Evolutionary conservation across 352 stramenopile genomes (phyloP).

Genomic region (Phytophthora nicotianae): DNA sequence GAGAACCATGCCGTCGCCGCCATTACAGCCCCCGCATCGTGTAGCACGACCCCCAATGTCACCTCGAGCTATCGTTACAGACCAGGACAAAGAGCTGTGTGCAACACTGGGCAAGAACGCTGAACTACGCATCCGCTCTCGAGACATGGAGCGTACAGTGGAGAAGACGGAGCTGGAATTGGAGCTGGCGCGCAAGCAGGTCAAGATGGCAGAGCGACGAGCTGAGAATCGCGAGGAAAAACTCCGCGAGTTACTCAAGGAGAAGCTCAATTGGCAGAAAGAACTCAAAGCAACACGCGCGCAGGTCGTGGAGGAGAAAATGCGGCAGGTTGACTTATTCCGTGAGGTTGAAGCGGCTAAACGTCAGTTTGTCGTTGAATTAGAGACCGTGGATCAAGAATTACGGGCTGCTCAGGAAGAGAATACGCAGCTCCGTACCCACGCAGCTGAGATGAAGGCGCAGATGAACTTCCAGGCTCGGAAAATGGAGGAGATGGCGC

Average conservation of each 20-base stretch:
- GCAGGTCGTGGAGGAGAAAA: conserved; percentile 75
- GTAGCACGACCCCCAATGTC: conserved; percentile 20
- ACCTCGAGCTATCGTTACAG: conserved; percentile 30
- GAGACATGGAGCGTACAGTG: conserved; percentile 53
- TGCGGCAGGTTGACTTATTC: conserved; percentile 70
- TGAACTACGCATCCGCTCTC: conserved; percentile 60
- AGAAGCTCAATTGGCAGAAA: conserved; percentile 75
- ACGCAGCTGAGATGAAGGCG: conserved; percentile 46
- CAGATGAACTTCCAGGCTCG: conserved; percentile 51
- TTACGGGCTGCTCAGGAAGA: conserved; percentile 44
- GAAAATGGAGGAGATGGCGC: conserved; percentile 53
- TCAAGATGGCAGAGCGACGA: conserved; percentile 60
- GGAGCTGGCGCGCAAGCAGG: conserved; percentile 60
- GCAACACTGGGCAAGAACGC: conserved; percentile 65
- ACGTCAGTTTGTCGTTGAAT: conserved; percentile 41
- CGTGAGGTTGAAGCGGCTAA: conserved; percentile 60
- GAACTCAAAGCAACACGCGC: conserved; percentile 62
- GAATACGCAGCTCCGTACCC: conserved; percentile 46
- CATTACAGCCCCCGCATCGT: conserved; percentile 11
- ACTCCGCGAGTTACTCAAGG: conserved; percentile 58
- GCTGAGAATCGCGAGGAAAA: conserved; percentile 72
- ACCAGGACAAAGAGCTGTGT: conserved; percentile 60
- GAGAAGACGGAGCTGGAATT: conserved; percentile 53
- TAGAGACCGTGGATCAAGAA: conserved; percentile 43
- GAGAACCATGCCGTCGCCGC: conserved; percentile 19